These are phyloP conservation scores for Epichloe festucae DNA, from an alignment of 2,329 filamentous ascomycete genomes.

Conservation along the genomic window DNA sequence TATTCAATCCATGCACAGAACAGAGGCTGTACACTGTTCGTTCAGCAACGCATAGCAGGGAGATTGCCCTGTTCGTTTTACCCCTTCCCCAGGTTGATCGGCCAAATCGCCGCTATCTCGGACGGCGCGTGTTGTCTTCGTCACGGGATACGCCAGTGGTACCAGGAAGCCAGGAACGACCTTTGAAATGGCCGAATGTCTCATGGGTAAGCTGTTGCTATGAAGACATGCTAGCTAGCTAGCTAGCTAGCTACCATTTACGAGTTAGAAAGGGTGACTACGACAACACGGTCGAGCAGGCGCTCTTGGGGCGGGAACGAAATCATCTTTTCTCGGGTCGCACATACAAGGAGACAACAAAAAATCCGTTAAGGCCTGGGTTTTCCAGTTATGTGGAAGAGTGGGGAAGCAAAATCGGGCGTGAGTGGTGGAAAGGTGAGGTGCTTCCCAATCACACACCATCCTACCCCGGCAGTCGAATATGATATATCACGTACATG, in stretches of 20 bases:
- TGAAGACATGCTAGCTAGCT: no score
- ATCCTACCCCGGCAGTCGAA: conserved; percentile 3
- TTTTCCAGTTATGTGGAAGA: neutral
- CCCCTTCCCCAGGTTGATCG: no score
- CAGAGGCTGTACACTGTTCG: no score
- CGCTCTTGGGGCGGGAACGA: neutral
- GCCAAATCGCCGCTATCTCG: neutral
- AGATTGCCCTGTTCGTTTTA: no score
- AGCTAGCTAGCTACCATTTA: neutral
- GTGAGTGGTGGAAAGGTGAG: neutral
- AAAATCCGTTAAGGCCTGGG: neutral
- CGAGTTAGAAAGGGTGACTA: neutral
- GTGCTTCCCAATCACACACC: neutral
- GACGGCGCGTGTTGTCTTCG: neutral
- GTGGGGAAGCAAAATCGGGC: neutral
- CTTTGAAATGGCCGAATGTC: neutral
- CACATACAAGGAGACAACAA: neutral
- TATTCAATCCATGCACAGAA: no score
- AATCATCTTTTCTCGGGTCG: neutral
- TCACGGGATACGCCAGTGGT: neutral
- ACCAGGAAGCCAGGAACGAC: neutral
- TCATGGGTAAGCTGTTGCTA: no score
- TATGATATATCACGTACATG: conserved; percentile 1
- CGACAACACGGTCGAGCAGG: neutral
- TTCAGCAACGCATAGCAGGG: no score